Base-by-base conservation (phyloP, 2,329 filamentous ascomycete genomes). In the Ceratocystis alfenasii region DNA sequence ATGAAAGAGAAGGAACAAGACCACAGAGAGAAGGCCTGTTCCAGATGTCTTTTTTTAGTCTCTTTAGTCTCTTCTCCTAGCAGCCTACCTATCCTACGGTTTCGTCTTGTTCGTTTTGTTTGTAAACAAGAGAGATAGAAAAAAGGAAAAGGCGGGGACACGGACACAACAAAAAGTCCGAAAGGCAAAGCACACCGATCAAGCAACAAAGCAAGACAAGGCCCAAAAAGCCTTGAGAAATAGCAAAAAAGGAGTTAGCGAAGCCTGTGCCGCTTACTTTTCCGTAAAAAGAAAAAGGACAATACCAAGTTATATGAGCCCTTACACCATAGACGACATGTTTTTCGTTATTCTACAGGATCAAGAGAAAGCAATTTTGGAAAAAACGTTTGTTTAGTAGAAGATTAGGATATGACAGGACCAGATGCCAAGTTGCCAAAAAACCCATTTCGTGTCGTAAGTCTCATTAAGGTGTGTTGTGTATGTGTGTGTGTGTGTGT, bases 371-470 rank as follows among this genome's bases (percentile, higher is more conserved):
- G 45, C 6, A 3, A 48, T 50, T 20, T 50, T 50, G n/a, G 17
- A 48, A 48, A n/a, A 48, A 48, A 48, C 17, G 50, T 57, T 57
- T 59, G 25, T 59, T 63, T 46, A 46, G 48, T 44, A 22, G 41
- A 62, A 50, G 25, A 63, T 45, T 48, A 63, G 61, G 61, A 63
- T 63, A 63, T 50, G 61, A 63, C 61, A 63, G 30, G 44, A 50
- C 61, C 61, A 63, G 28, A 59, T 59, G 25, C 53, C 53, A 59
- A 33, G 28, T 22, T 63, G 61, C 61, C 61, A 60, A 60, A 45
- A 62, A 63, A 46, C 44, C 61, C 36, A 36, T 48, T 53, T 64
- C 63, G 63, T 64, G 63, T 59, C 50, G 50, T 63, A 50, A 64
- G 63, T 57, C 48, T 64, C 50, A 64, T 64, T 64, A 64, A 28